Conservation (phyloP, 176 grass and related monocot genomes). For the Juncus effusus region DNA sequence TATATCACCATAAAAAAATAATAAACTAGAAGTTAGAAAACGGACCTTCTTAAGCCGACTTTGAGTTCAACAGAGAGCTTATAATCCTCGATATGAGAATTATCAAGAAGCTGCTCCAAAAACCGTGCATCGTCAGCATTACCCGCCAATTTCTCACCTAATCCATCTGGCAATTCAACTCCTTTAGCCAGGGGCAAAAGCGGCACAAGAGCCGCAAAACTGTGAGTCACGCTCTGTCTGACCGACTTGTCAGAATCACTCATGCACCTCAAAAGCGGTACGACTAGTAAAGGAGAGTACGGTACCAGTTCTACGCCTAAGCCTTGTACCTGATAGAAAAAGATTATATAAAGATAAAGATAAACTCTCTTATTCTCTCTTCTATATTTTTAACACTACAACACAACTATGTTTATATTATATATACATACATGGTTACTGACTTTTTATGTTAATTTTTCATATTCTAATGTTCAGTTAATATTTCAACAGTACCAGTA, state of each 20-base stretch:
- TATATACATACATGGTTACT: too few relatives aligned
- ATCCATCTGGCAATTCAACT: constrained; percentile 50
- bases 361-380: too few relatives aligned
- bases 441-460: too few relatives aligned
- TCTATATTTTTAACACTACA: too few relatives aligned
- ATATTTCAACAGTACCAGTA: constrained; percentile 38
- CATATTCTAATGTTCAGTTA: too few relatives aligned
- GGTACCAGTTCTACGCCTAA: constrained; percentile 81
- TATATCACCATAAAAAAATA: not conserved
- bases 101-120: constrained; percentile 97
- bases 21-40: constrained; percentile 6
- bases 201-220: constrained; percentile 96
- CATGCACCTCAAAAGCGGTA: constrained; percentile 98
- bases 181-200: constrained; percentile 86
- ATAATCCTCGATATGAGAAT: constrained; percentile 95
- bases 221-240: constrained; percentile 93
- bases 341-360: too few relatives aligned
- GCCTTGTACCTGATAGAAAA: constrained; percentile 41
- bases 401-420: too few relatives aligned
- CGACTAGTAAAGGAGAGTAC: constrained; percentile 91
- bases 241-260: constrained; percentile 83
- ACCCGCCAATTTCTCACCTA: constrained; percentile 70
- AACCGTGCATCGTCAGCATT: constrained; percentile 83
- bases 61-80: constrained; percentile 78
- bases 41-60: constrained; percentile 79